Evolutionary conservation across 2,329 filamentous ascomycete genomes (phyloP), one percentile per base, ranked within the genome.

Genomic region (Cladosporium velox): DNA sequence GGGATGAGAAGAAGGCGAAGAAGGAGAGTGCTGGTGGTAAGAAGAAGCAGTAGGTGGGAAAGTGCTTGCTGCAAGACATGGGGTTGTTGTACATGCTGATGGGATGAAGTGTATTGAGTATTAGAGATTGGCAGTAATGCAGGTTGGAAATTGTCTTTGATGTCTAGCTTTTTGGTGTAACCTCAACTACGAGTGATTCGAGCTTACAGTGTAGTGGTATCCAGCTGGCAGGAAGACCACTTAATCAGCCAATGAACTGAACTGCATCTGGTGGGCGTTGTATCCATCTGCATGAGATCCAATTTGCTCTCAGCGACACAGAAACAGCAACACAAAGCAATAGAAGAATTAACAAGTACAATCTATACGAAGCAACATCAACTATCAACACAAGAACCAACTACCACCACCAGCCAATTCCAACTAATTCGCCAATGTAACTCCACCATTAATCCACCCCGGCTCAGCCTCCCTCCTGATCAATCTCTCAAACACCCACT

Each of bases 1-100:
- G 80, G 65, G 79, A 79, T 67, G 82, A 81, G 74, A 84, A 84
- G 78, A 80, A 78, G 73, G 77, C 72, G 58, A 73, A 77, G 66
- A 78, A 77, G 63, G 75, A 77, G 65, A 41, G 44, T 26, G 49
- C 21, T 3, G 60, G n/a, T 30, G 73, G 71, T 64, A 70, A 68
- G 21, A 72, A 72, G 68, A 75, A 74, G 70, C 70, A 76, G 70
- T 72, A 76, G 69, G 60, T 64, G 28, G 47, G 18, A 8, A 38
- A 47, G 8, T 11, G n/a, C 41, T 47, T 47, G 41, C 41, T 47
- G 41, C 10, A 3, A 12, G n/a, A 12, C 1, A 21, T 24, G 41
- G 30, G 52, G 15, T 18, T 30, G 44, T 64, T 41, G 21, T 55
- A n/a, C 28, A 34, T n/a, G 52, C 30, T 34, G 52, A 30, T 55